Evolutionary conservation across 306 rosid genomes (phyloP), one percentile per base, ranked within the genome.

Genomic region (Malus fusca): DNA sequence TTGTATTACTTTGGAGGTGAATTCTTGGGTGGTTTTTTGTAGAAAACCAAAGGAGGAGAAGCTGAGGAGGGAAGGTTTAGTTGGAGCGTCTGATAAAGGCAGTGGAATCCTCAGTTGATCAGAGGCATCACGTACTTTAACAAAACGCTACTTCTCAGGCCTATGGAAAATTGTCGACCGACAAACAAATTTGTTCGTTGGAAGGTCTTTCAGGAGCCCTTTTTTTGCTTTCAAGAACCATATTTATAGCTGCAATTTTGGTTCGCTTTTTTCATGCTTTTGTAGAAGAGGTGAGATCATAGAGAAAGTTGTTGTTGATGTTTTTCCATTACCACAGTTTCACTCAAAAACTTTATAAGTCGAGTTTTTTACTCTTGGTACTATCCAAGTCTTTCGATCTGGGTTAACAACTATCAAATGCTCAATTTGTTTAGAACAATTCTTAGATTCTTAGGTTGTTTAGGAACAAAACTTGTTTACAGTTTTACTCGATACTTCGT

Each of bases 21-120:
- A 96, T 53, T 90, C 97, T 11, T 96, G 99, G 99, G 96, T 96
- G 13, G 62, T 96, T 1, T 96, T 96, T 35, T 96, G 98, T 61
- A 85, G 98, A 64, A 90, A 92, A 74, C 83, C 99, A 2, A 85
- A 92, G 80, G 99, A 96, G 71, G 93, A 90, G 74, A 90, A 88
- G 77, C 11, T 96, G 86, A 92, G 91, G 70, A 92, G 93, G 76
- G 96, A 96, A 14, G 98, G 98, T 18, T 40, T 96, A 23, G 83
- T 88, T 63, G 88, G 88, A 35, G 74, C 35, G 9, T 84, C 95
- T 17, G 91, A 95, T 56, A 92, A 95, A 74, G 90, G 87, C 18
- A 86, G 83, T 82, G 91, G 87, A 72, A 87, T 85, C 37, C 87
- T 80, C 26, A 80, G 71, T 69, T 84, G 79, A 66, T 12, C 44